Evolutionary conservation across 495 filamentous ascomycete genomes (phyloP), one percentile per base, ranked within the genome.

Genomic region (Hypomontagnella submonticulosa): DNA sequence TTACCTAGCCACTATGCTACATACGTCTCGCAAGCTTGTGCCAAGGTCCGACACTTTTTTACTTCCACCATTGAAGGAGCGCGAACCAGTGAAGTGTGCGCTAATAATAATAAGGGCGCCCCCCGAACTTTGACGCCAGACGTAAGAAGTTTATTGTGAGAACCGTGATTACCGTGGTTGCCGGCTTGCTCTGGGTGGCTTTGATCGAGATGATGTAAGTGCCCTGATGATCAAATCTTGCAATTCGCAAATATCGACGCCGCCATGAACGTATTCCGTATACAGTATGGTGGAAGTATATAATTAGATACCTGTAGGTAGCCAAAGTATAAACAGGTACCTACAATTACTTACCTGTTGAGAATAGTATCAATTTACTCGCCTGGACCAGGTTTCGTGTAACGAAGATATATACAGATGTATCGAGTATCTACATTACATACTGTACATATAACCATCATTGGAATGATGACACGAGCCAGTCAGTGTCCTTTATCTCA

Each of bases 401-500:
- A 56, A 63, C 50, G 19, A 37, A 32, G 15, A 69, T 58, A 61
- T 46, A 52, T 50, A 57, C n/a, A n/a, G n/a, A n/a, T n/a, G n/a
- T n/a, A n/a, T n/a, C n/a, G n/a, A n/a, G n/a, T n/a, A n/a, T n/a
- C n/a, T n/a, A n/a, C n/a, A n/a, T n/a, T n/a, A n/a, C n/a, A n/a
- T n/a, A n/a, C n/a, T n/a, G n/a, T n/a, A n/a, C n/a, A n/a, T n/a
- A n/a, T n/a, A n/a, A n/a, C 59, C 27, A 50, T 59, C 49, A 42
- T 56, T 69, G 59, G 66, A 60, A 56, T 60, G 66, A 59, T 69
- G 49, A 61, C 59, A 69, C 66, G 33, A 63, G 56, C 54, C 66
- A 34, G 43, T 42, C 38, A 48, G 11, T 15, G n/a, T 4, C 9
- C 15, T 19, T 36, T 63, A 27, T 27, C 23, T 63, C 54, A n/a